These are phyloP conservation scores for Scheffersomyces titani DNA, from an alignment of 1,139 yeast genomes.

Conservation along the genomic window DNA sequence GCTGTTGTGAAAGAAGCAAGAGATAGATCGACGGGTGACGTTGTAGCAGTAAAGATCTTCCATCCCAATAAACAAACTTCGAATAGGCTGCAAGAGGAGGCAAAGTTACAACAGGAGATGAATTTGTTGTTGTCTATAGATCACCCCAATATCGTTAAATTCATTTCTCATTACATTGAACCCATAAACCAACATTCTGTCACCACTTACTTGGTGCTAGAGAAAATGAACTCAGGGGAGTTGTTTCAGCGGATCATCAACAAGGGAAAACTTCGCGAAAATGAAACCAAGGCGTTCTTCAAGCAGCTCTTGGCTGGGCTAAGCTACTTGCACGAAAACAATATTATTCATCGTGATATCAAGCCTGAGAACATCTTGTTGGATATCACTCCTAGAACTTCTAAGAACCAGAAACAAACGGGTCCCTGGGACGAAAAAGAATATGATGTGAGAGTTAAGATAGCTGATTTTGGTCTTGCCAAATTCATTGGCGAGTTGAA, in stretches of 20 bases:
- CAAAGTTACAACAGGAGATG: conserved; percentile 67
- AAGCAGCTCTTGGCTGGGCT: conserved; percentile 65
- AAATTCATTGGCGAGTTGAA: conserved; percentile 29
- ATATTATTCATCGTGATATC: conserved; percentile 85
- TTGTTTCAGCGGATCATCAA: conserved; percentile 67
- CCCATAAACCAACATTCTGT: conserved; percentile 55
- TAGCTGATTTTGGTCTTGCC: conserved; percentile 61
- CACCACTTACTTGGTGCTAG: conserved; percentile 69
- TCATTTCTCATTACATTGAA: conserved; percentile 68
- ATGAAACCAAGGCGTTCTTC: conserved; percentile 63
- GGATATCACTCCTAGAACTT: conserved; percentile 56
- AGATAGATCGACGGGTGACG: conserved; percentile 55
- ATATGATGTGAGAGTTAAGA: conserved; percentile 63
- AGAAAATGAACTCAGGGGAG: conserved; percentile 75
- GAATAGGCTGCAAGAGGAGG: conserved; percentile 37
- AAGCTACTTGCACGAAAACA: conserved; percentile 63
- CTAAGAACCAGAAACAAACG: conserved; percentile 52
- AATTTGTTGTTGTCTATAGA: conserved; percentile 63
- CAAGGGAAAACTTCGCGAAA: conserved; percentile 59
- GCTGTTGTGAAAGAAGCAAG: conserved; percentile 75
- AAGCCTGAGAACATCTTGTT: conserved; percentile 87
- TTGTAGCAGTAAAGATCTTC: conserved; percentile 75
- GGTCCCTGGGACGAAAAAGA: conserved; percentile 75
- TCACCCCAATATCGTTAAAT: conserved; percentile 70
- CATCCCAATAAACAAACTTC: conserved; percentile 53